Evolutionary conservation across 2,329 filamentous ascomycete species (phyloP).

Genomic region (Colletotrichum godetiae): DNA sequence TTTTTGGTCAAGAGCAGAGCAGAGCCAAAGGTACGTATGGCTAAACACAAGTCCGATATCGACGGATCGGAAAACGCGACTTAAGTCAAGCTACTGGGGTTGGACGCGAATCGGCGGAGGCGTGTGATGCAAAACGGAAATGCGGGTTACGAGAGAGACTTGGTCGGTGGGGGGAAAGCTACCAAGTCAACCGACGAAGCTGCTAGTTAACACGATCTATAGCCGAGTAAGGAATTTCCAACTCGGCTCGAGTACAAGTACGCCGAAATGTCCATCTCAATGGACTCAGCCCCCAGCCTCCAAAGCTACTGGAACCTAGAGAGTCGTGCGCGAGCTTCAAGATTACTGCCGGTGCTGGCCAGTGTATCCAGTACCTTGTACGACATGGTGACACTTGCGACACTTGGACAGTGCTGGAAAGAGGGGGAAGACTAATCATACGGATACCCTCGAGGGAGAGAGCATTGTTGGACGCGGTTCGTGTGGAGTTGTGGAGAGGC

Average conservation of each 20-base stretch:
- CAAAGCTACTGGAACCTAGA: background rate
- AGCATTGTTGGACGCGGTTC: background rate
- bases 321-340: background rate
- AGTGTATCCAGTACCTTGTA: background rate
- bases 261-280: background rate
- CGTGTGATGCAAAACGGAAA: slow-evolving; percentile 20
- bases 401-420: background rate
- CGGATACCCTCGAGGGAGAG: background rate
- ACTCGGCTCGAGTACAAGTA: slow-evolving; percentile 4
- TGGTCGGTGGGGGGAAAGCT: background rate
- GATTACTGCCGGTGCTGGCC: background rate
- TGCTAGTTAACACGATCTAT: background rate
- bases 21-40: background rate
- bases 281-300: background rate
- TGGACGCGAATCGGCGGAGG: slow-evolving; percentile 7
- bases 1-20: slow-evolving; percentile 13
- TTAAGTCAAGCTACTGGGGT: background rate
- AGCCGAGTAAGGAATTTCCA: background rate
- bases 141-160: slow-evolving; percentile 24
- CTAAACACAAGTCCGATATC: slow-evolving; percentile 17
- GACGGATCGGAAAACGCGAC: slow-evolving; percentile 23
- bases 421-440: background rate
- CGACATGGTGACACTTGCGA: background rate
- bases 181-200: background rate
- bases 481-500: slow-evolving; percentile 8